phyloP scores from a whole-genome alignment of 371 early-diverging fungal species.

The Conidiobolus incongruus region DNA sequence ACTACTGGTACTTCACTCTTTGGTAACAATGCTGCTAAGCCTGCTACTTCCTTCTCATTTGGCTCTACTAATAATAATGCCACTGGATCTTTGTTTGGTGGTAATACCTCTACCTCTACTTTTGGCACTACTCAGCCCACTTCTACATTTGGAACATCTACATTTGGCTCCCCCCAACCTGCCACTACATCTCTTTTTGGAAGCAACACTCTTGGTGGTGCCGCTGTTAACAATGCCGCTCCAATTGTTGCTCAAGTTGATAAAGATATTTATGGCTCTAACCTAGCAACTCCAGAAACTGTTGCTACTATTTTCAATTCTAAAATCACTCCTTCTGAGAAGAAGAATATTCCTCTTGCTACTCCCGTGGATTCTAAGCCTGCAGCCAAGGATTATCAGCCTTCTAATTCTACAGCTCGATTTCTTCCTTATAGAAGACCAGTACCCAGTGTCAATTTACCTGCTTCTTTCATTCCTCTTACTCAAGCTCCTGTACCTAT shows the following conservation, averaged over 20 bases:
- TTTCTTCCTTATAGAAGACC: slow-evolving; percentile 25
- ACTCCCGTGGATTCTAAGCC: slow-evolving; percentile 17
- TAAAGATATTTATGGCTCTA: slow-evolving; percentile 59
- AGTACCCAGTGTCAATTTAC: too few relatives aligned
- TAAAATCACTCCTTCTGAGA: slow-evolving; percentile 8
- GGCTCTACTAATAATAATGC: background rate
- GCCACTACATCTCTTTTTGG: slow-evolving; percentile 6
- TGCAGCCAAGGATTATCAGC: slow-evolving; percentile 22
- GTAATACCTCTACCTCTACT: background rate
- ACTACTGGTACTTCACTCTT: slow-evolving; percentile 5
- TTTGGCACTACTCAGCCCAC: background rate
- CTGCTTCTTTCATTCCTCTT: too few relatives aligned
- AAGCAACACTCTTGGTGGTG: background rate
- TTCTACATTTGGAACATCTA: slow-evolving; percentile 5
- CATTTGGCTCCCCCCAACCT: slow-evolving; percentile 4
- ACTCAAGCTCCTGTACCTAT: too few relatives aligned
- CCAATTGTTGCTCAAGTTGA: slow-evolving; percentile 28
- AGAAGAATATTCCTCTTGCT: slow-evolving; percentile 14
- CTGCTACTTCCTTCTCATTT: slow-evolving; percentile 3
- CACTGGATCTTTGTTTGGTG: background rate
- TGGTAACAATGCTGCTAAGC: slow-evolving; percentile 1
- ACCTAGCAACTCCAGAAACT: slow-evolving; percentile 38
- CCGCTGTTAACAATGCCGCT: slow-evolving; percentile 6
- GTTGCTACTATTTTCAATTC: slow-evolving; percentile 6
- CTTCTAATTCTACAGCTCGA: slow-evolving; percentile 24